Conservation (phyloP, 2,329 filamentous ascomycete species). For the Fusarium xylarioides region DNA sequence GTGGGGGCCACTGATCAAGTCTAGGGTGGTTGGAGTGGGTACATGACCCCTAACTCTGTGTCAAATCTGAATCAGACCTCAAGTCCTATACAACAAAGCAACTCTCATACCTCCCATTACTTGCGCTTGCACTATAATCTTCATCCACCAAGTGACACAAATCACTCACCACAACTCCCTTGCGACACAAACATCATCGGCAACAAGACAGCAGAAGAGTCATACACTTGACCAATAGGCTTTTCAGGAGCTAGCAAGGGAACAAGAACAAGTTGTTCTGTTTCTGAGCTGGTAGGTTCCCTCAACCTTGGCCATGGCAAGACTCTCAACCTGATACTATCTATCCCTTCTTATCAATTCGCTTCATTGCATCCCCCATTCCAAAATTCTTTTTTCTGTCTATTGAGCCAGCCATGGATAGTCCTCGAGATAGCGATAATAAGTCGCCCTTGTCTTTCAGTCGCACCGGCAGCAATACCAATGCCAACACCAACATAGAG, state of each 20-base stretch:
- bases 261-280: neutral
- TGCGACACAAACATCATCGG: constrained; percentile 2
- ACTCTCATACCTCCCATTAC: neutral
- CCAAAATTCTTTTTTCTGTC: neutral
- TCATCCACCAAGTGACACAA: constrained; percentile 26
- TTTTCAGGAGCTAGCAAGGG: neutral
- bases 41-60: constrained; percentile 1
- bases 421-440: constrained; percentile 8
- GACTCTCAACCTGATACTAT: constrained; percentile 18
- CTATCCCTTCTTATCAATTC: constrained; percentile 4
- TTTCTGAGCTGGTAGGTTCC: no score
- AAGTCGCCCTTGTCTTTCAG: constrained; percentile 12
- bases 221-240: neutral
- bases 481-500: constrained; percentile 20
- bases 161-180: constrained; percentile 6
- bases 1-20: constrained; percentile 10
- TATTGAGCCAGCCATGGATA: constrained; percentile 24
- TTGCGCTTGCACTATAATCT: neutral
- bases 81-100: neutral
- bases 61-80: constrained; percentile 6
- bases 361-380: neutral
- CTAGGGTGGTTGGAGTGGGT: constrained; percentile 4
- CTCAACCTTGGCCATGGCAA: constrained; percentile 16
- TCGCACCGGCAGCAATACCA: constrained; percentile 20
- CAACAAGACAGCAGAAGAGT: neutral